Percentiles rank a stretch among this genome's conserved stretches.
phyloP scores from a whole-genome alignment of 805 yeast species.

The Candida stauntonica region DNA sequence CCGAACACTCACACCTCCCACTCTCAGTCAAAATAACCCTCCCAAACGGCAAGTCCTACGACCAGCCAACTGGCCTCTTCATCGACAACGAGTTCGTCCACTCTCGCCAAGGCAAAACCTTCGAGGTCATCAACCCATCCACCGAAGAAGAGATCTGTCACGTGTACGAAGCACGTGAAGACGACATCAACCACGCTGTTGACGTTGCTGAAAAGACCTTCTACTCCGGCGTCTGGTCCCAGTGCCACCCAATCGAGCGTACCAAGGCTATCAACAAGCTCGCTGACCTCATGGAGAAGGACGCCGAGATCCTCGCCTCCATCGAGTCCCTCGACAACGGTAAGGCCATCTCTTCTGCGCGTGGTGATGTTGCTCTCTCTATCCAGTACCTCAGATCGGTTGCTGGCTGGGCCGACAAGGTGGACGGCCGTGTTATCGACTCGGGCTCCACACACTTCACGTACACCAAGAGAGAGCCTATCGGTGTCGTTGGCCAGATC shows the following conservation, averaged over 20 bases:
- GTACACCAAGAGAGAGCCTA: conserved; percentile 82
- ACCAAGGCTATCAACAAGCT: conserved; percentile 60
- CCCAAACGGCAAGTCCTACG: conserved; percentile 62
- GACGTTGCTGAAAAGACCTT: conserved; percentile 78
- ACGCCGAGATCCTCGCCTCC: conserved; percentile 67
- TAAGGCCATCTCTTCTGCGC: conserved; percentile 66
- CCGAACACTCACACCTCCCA: conserved; percentile 7
- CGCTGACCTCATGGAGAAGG: conserved; percentile 71
- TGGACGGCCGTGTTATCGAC: conserved; percentile 70
- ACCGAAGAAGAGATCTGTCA: conserved; percentile 67
- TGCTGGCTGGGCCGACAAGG: conserved; percentile 91
- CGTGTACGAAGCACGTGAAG: conserved; percentile 70
- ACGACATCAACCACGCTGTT: conserved; percentile 78
- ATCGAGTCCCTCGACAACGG: conserved; percentile 90
- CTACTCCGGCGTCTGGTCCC: conserved; percentile 70
- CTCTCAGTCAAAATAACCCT: conserved; percentile 5
- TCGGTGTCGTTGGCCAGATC: conserved; percentile 94
- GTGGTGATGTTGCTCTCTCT: conserved; percentile 71
- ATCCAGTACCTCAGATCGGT: conserved; percentile 72
- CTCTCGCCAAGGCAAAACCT: conserved; percentile 54
- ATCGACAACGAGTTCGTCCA: conserved; percentile 69
- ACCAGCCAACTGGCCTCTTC: conserved; percentile 76
- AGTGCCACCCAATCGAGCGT: conserved; percentile 63
- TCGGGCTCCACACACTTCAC: conserved; percentile 71
- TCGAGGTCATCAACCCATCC: conserved; percentile 61